These are phyloP conservation scores for Pisolithus tinctorius DNA, from an alignment of 768 basidiomycete species.

Conservation along the genomic window DNA sequence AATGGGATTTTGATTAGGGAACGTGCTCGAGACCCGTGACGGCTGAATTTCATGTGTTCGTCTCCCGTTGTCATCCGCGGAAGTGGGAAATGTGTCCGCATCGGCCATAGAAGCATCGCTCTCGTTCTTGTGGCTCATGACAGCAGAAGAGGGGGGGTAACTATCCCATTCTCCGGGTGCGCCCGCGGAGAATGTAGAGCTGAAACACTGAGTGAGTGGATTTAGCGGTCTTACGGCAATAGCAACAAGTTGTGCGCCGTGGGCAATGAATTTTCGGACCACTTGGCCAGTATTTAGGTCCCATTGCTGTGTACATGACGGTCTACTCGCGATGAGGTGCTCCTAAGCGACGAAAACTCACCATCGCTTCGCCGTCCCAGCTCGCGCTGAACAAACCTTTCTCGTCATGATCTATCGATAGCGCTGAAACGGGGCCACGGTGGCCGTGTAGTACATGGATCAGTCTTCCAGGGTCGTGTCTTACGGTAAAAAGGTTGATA, in stretches of 20 bases:
- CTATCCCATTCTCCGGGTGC: constrained; percentile 14
- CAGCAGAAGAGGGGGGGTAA: constrained; percentile 8
- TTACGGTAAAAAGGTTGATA: constrained; percentile 88
- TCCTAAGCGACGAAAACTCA: constrained; percentile 34
- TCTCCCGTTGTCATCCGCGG: constrained; percentile 8
- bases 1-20: constrained; percentile 18
- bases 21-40: constrained; percentile 12
- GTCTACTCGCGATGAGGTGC: constrained; percentile 2
- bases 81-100: constrained; percentile 15
- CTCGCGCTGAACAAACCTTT: constrained; percentile 85
- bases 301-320: constrained; percentile 69
- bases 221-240: constrained; percentile 67
- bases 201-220: constrained; percentile 28
- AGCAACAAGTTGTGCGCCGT: constrained; percentile 79
- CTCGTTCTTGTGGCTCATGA: constrained; percentile 7
- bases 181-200: constrained; percentile 21
- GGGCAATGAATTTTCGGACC: constrained; percentile 70
- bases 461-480: constrained; percentile 83
- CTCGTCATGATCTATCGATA: constrained; percentile 76
- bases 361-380: constrained; percentile 89
- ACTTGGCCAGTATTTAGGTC: constrained; percentile 88
- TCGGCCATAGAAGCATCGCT: constrained; percentile 13
- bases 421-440: constrained; percentile 75
- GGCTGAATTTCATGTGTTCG: constrained; percentile 9
- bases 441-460: constrained; percentile 64